Evolutionary conservation across 805 yeast species (phyloP), one percentile per base, ranked within the genome.

Genomic region (Pichia membranifaciens): DNA sequence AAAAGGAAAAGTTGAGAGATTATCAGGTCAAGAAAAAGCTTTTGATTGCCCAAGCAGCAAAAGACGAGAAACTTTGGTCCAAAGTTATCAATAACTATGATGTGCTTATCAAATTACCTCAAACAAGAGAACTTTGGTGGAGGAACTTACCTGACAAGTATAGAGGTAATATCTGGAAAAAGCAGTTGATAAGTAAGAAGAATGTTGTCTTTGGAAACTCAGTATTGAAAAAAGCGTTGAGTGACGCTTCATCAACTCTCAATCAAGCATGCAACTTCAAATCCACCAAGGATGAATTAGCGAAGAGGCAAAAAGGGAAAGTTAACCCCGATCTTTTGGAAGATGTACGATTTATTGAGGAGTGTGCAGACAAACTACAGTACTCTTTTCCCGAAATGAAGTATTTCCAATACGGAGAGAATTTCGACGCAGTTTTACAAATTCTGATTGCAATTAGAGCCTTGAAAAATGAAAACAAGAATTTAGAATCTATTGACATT

Each of bases 91-190:
- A 71, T 7, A 59, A 70, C 42, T 70, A 66, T 45, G 57, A 59
- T 21, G 49, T 51, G 5, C 63, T 65, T 38, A 58, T 75, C 18
- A 60, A 64, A 45, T 56, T 62, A 13, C 66, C 74, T 1, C 55
- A 65, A 18, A 70, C 73, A 5, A 66, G 82, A 39, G 82, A 78
- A 50, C 60, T 79, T 29, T 77, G 81, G 78, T 79, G 84, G 84
- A 63, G 81, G 32, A 82, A 82, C 4, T 57, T 80, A 3, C 81
- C 84, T 1, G 57, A 57, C 18, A 42, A 43, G 15, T 55, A 70
- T 5, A 65, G 89, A 38, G 59, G 67, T 5, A 58, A 60, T 10
- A 66, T 82, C 2, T 84, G 89, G 89, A 58, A 62, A 49, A 60
- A 60, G 39, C 75, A 70, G 50, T 60, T 74, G 31, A 74, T 73